Evolutionary conservation across 1,284 basidiomycete genomes (phyloP), one percentile per base, ranked within the genome.

Genomic region (Irpex lacteus): DNA sequence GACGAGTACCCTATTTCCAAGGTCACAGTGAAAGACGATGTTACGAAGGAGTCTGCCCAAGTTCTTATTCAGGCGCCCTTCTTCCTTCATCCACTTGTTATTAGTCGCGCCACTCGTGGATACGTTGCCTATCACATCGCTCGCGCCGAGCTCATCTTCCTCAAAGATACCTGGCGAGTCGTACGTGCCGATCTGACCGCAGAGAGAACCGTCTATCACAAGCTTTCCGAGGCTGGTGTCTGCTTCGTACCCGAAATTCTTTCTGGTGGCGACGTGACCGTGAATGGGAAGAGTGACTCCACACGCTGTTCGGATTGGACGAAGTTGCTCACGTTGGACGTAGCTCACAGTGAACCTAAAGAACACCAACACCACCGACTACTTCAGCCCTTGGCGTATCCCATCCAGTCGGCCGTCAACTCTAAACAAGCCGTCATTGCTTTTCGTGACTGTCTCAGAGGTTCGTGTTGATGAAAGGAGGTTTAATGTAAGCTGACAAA

Each of bases 131-230:
- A 62, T 37, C 49, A 55, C 53, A 7, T 62, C 8, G 18, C 19
- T 13, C 34, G 18, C 15, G 13, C 11, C 36, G 19, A 40, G 38
- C 60, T 62, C 18, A 53, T 62, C 5, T 56, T 55, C 44, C 32
- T 62, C 52, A 62, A 62, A 32, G 60, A 62, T 53, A 55, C 53
- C n/a, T 62, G 60, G 60, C 60, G 60, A 7, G 19, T 55, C 32
- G 53, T 15, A 9, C 60, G 38, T 9, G 7, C 15, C 5, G 6
- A 11, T 38, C n/a, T 61, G 8, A 32, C 15, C 34, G 36, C 21
- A 18, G 60, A 61, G 18, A 56, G 5, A 5, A 5, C 4, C 11
- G 56, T 47, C 4, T 56, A 21, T 26, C 13, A 7, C 3, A 1
- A 57, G 15, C 53, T 62, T 19, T 19, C 37, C 11, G 21, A 21